These are phyloP conservation scores for Suaeda aralocaspica DNA, from an alignment of 148 eudicot genomes.

Conservation along the genomic window DNA sequence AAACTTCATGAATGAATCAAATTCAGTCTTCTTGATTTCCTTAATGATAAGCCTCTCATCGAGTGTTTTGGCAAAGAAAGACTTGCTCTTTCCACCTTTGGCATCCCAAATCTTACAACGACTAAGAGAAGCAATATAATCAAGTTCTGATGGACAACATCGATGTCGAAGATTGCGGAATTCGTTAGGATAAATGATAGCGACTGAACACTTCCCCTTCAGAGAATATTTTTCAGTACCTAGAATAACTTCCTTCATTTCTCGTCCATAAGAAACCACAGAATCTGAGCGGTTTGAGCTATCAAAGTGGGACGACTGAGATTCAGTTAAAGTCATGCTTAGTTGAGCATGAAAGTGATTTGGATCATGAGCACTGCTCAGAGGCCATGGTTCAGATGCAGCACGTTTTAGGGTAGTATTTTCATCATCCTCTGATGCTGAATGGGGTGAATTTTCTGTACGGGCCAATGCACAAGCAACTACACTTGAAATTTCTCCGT, in stretches of 20 bases:
- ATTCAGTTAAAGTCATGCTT: slow-evolving; percentile 42
- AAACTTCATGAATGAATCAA: slow-evolving; percentile 71
- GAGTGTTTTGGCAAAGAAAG: slow-evolving; percentile 79
- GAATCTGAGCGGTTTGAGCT: slow-evolving; percentile 50
- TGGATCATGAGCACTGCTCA: slow-evolving; percentile 45
- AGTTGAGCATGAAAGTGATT: slow-evolving; percentile 48
- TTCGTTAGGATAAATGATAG: slow-evolving; percentile 58
- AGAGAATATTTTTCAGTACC: slow-evolving; percentile 48
- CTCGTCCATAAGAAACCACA: slow-evolving; percentile 40
- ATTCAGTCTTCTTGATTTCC: slow-evolving; percentile 84
- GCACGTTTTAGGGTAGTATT: slow-evolving; percentile 41
- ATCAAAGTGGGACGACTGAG: slow-evolving; percentile 54
- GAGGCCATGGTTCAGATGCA: slow-evolving; percentile 50
- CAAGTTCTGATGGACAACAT: slow-evolving; percentile 80
- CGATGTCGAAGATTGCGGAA: slow-evolving; percentile 60
- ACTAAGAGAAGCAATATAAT: slow-evolving; percentile 86
- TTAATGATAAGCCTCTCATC: slow-evolving; percentile 86
- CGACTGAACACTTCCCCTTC: slow-evolving; percentile 74
- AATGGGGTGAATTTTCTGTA: slow-evolving; percentile 35
- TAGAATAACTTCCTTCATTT: slow-evolving; percentile 60
- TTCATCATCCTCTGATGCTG: slow-evolving; percentile 28
- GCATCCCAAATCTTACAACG: slow-evolving; percentile 95
- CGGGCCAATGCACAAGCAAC: slow-evolving; percentile 79
- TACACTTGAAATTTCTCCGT: slow-evolving; percentile 80
- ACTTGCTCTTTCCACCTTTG: slow-evolving; percentile 97